Percentiles rank a stretch among this genome's conserved stretches.
These are phyloP conservation scores for Trichoderma sp. DNA, from an alignment of 2,329 filamentous ascomycete species.

Conservation along the genomic window DNA sequence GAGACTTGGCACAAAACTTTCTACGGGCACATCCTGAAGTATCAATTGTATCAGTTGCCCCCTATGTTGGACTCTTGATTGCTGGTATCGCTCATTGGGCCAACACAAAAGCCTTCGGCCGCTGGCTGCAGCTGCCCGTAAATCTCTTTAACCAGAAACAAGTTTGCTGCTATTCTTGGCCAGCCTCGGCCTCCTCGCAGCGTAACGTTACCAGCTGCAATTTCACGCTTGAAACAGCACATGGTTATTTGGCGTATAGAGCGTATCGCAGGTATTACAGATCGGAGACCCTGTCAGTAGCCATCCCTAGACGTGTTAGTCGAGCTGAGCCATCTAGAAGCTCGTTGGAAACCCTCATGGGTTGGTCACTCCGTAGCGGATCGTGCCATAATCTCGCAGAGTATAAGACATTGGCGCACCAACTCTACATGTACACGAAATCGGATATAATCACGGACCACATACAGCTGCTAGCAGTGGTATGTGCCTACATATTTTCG, in stretches of 20 bases:
- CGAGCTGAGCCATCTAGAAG: conserved; percentile 11
- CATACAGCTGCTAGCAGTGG: not conserved
- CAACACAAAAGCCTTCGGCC: not conserved
- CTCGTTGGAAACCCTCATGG: not conserved
- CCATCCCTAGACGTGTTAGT: not conserved
- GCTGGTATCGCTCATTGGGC: too few species aligned
- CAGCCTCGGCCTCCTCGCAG: not conserved
- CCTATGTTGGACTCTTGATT: not conserved
- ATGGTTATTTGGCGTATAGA: not conserved
- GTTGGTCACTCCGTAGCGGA: not conserved
- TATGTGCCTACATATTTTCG: not conserved
- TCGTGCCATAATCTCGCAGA: not conserved
- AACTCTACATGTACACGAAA: not conserved
- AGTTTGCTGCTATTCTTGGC: not conserved
- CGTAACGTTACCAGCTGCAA: not conserved
- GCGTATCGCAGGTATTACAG: not conserved
- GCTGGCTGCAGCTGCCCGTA: not conserved
- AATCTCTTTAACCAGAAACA: not conserved
- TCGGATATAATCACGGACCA: not conserved
- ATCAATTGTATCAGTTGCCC: not conserved
- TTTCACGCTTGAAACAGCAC: not conserved
- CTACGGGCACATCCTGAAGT: not conserved
- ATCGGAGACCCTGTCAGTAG: not conserved
- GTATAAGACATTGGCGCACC: not conserved
- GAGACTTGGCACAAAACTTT: not conserved